These are phyloP conservation scores for Puccinia coronata DNA, from an alignment of 1,284 basidiomycete species.

Conservation along the genomic window DNA sequence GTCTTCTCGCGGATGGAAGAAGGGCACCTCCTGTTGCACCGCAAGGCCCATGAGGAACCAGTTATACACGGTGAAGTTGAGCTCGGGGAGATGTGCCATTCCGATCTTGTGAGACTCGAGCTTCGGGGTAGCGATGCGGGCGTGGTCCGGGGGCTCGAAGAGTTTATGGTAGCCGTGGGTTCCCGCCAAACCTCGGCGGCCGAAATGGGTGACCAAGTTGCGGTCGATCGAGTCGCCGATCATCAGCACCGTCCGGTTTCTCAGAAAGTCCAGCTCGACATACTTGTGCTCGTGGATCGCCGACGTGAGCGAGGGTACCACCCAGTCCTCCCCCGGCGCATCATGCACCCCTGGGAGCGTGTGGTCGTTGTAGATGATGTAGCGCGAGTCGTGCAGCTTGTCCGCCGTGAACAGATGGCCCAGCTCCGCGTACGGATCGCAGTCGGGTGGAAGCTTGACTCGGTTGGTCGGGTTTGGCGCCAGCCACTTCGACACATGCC, in stretches of 20 bases:
- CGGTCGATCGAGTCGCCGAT: slow-evolving; percentile 46
- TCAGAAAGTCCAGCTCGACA: slow-evolving; percentile 19
- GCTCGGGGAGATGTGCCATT: background rate
- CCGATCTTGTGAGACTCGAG: slow-evolving; percentile 43
- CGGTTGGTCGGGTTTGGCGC: slow-evolving; percentile 16
- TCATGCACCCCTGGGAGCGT: background rate
- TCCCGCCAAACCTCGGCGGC: background rate
- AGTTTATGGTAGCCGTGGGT: slow-evolving; percentile 23
- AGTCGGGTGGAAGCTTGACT: slow-evolving; percentile 14
- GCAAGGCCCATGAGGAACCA: slow-evolving; percentile 44
- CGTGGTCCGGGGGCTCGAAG: slow-evolving; percentile 7
- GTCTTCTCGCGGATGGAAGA: slow-evolving; percentile 45
- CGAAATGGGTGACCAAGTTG: slow-evolving; percentile 40
- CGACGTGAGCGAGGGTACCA: slow-evolving; percentile 24
- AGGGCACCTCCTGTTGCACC: slow-evolving; percentile 32
- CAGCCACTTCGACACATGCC: slow-evolving; percentile 23
- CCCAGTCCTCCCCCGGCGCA: slow-evolving; percentile 27
- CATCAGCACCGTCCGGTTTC: slow-evolving; percentile 37
- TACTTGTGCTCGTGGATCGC: slow-evolving; percentile 33
- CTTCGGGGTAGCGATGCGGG: slow-evolving; percentile 14
- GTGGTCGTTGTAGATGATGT: slow-evolving; percentile 40
- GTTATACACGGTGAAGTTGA: slow-evolving; percentile 42
- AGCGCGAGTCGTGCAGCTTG: slow-evolving; percentile 33
- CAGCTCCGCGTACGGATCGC: slow-evolving; percentile 34
- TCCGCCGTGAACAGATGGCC: slow-evolving; percentile 34